phyloP scores from a whole-genome alignment of 1,284 basidiomycete genomes.

The Wallemia mellicola region DNA sequence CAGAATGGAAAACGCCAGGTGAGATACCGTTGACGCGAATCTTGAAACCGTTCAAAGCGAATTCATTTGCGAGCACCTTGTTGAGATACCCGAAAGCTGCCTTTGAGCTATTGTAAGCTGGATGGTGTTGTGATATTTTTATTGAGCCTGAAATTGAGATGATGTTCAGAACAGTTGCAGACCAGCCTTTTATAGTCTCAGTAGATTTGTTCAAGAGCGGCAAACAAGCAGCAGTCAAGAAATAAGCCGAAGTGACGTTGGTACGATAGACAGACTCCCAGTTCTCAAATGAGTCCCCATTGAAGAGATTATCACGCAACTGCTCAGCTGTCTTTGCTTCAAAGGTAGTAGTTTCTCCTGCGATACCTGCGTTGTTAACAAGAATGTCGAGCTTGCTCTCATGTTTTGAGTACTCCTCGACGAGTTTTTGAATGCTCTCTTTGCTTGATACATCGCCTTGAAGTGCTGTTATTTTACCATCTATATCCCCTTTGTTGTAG shows the following conservation, averaged over 20 bases:
- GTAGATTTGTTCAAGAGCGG: slow-evolving; percentile 8
- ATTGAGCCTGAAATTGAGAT: not conserved
- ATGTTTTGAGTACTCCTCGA: not conserved
- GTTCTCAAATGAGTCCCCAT: slow-evolving; percentile 9
- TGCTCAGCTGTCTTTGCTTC: slow-evolving; percentile 6
- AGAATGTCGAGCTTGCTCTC: not conserved
- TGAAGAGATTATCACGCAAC: slow-evolving; percentile 5
- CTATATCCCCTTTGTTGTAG: slow-evolving; percentile 6
- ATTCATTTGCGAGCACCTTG: not conserved
- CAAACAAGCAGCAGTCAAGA: slow-evolving; percentile 8
- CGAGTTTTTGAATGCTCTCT: not conserved
- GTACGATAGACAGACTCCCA: slow-evolving; percentile 9
- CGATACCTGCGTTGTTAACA: slow-evolving; percentile 3
- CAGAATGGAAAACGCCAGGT: slow-evolving; percentile 13
- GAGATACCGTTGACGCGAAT: slow-evolving; percentile 13
- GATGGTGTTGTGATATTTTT: not conserved
- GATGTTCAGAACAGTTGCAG: not conserved
- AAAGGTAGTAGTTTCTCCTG: slow-evolving; percentile 3
- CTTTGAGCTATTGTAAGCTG: not conserved
- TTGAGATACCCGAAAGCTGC: not conserved
- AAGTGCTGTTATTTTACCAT: slow-evolving; percentile 1
- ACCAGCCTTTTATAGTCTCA: slow-evolving; percentile 3
- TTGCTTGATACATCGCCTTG: not conserved
- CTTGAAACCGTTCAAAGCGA: slow-evolving; percentile 8
- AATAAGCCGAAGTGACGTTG: slow-evolving; percentile 8